These are phyloP conservation scores for Hemerocallis citrina DNA, from an alignment of 106 monocot species.

Conservation along the genomic window DNA sequence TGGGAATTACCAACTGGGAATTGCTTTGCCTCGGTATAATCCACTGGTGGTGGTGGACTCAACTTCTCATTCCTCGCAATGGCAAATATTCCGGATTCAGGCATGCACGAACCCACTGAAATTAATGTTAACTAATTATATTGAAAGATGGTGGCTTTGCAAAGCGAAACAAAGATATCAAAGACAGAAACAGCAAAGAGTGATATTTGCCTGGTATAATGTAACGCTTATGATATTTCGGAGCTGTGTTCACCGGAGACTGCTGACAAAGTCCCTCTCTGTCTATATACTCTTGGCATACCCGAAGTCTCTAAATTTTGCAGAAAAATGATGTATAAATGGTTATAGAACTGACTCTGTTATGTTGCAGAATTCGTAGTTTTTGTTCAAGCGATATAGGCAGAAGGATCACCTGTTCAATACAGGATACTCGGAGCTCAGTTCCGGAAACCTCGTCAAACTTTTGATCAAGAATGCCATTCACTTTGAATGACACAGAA, in stretches of 20 bases:
- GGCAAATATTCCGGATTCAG: conserved; percentile 36
- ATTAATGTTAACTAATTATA: too few relatives aligned
- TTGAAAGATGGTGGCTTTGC: too few relatives aligned
- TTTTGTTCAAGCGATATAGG: not conserved
- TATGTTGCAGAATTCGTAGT: too few relatives aligned
- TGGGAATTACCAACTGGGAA: conserved; percentile 33
- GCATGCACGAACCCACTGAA: conserved; percentile 40
- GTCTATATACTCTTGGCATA: conserved; percentile 49
- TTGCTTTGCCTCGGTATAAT: conserved; percentile 11
- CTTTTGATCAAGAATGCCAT: conserved; percentile 42
- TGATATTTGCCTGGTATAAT: conserved; percentile 43
- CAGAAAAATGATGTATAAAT: not conserved
- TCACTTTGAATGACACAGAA: conserved; percentile 56
- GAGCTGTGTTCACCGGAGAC: conserved; percentile 37
- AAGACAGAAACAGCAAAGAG: not conserved
- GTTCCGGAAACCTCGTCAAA: conserved; percentile 34
- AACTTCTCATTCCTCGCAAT: conserved; percentile 13
- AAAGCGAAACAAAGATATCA: not conserved
- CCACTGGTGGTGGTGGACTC: not conserved
- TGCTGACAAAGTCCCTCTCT: conserved; percentile 55
- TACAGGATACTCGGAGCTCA: conserved; percentile 48
- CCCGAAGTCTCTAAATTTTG: conserved; percentile 40
- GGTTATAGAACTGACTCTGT: too few relatives aligned
- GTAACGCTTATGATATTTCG: conserved; percentile 77
- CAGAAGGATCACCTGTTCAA: conserved; percentile 51